Evolutionary conservation across 176 grass and related monocot genomes (phyloP).

Genomic region (Raddia distichophylla): DNA sequence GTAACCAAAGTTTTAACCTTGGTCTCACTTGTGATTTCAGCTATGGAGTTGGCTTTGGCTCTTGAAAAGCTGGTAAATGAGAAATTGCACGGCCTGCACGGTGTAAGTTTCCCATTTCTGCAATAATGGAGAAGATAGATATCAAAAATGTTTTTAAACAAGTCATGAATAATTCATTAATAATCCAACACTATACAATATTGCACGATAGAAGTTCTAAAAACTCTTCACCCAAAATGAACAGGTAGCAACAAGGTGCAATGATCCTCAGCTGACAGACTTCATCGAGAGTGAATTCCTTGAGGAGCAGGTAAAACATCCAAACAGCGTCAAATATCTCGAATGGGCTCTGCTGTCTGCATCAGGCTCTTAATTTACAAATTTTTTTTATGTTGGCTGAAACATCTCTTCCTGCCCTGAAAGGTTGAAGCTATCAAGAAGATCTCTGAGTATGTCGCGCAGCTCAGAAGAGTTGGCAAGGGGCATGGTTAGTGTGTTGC

Average conservation of each 20-base stretch:
- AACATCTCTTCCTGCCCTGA: background rate
- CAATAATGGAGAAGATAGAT: background rate
- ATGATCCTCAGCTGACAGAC: constrained; percentile 77
- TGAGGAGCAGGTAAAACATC: constrained; percentile 67
- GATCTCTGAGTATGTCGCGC: constrained; percentile 74
- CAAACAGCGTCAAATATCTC: background rate
- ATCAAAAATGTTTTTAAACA: background rate
- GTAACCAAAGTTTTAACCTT: background rate
- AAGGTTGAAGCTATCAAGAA: constrained; percentile 94
- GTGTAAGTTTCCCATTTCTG: constrained; percentile 47
- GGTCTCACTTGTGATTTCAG: constrained; percentile 37
- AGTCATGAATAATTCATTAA: background rate
- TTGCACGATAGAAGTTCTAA: background rate
- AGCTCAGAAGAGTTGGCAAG: constrained; percentile 85
- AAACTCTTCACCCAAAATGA: constrained; percentile 26
- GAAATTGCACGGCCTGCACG: constrained; percentile 76
- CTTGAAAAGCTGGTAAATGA: constrained; percentile 84
- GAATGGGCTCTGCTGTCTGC: background rate
- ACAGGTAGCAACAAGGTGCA: constrained; percentile 70
- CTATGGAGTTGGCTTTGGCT: constrained; percentile 90
- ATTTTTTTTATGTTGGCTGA: background rate
- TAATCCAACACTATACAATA: background rate
- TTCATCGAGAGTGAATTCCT: constrained; percentile 87
- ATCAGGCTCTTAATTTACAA: background rate
- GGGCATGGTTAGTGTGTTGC: constrained; percentile 67